These are phyloP conservation scores for Podaxis sp. DNA, from an alignment of 768 basidiomycete species.

Conservation along the genomic window DNA sequence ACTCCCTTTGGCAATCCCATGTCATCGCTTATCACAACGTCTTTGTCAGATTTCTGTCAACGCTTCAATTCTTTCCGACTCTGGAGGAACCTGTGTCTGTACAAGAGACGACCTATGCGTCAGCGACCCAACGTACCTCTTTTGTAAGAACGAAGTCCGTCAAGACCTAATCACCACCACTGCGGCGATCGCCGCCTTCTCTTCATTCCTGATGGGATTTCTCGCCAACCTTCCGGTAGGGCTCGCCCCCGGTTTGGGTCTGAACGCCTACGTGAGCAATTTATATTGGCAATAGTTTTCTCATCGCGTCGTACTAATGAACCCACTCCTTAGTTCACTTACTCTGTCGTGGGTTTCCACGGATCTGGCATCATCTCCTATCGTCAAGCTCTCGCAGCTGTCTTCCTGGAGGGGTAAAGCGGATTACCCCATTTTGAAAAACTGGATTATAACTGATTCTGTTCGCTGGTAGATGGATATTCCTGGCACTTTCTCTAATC, in stretches of 20 bases:
- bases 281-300: not conserved
- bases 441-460: not conserved
- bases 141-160: conserved; percentile 60
- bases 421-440: not conserved
- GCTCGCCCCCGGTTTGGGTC: conserved; percentile 81
- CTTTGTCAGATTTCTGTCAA: conserved; percentile 74
- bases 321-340: conserved; percentile 59
- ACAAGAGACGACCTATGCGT: conserved; percentile 53
- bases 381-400: conserved; percentile 77
- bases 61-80: conserved; percentile 70
- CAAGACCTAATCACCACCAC: conserved; percentile 83
- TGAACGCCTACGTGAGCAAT: conserved; percentile 74
- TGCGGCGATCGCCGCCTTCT: conserved; percentile 70
- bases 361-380: conserved; percentile 73
- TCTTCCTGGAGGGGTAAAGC: conserved; percentile 79
- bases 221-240: conserved; percentile 89
- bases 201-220: conserved; percentile 80
- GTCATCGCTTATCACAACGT: conserved; percentile 11
- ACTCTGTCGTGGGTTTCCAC: conserved; percentile 85
- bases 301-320: not conserved
- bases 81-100: conserved; percentile 84
- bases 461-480: conserved; percentile 59
- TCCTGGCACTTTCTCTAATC: conserved; percentile 74
- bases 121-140: conserved; percentile 48
- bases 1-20: not conserved